Conservation (phyloP, 352 stramenopile species). For the Globisporangium polare region DNA sequence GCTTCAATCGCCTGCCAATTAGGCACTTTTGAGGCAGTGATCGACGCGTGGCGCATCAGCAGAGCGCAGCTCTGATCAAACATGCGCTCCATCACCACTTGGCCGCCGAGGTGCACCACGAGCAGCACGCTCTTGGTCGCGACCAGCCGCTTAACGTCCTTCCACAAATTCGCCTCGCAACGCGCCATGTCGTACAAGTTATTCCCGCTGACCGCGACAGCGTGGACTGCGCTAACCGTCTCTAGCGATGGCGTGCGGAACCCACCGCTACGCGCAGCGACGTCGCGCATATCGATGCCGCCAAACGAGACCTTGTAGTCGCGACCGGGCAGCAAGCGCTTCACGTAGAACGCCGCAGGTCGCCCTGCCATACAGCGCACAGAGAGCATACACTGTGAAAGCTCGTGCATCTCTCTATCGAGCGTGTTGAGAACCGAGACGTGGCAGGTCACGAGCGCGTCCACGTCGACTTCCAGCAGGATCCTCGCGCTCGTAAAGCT, state of each 20-base stretch:
- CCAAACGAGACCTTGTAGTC: slow-evolving; percentile 59
- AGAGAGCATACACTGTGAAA: slow-evolving; percentile 26
- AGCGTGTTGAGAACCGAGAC: slow-evolving; percentile 39
- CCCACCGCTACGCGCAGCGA: slow-evolving; percentile 19
- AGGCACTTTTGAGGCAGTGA: slow-evolving; percentile 6
- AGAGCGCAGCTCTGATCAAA: slow-evolving; percentile 66
- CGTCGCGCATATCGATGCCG: slow-evolving; percentile 42
- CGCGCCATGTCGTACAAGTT: slow-evolving; percentile 39
- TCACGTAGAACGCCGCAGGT: slow-evolving; percentile 40
- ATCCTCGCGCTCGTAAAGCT: slow-evolving; percentile 43
- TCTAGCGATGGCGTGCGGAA: slow-evolving; percentile 53
- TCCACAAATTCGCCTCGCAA: slow-evolving; percentile 48
- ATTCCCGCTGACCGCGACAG: slow-evolving; percentile 46
- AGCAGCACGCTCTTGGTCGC: slow-evolving; percentile 27
- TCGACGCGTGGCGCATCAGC: slow-evolving; percentile 50
- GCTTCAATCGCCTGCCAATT: slow-evolving; percentile 47
- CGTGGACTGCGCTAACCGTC: slow-evolving; percentile 19
- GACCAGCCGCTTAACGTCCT: slow-evolving; percentile 33
- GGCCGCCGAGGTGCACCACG: slow-evolving; percentile 65
- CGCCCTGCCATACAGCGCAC: slow-evolving; percentile 22
- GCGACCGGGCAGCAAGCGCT: slow-evolving; percentile 41
- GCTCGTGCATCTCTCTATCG: slow-evolving; percentile 35
- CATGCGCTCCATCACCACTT: slow-evolving; percentile 59
- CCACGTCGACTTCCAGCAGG: slow-evolving; percentile 56
- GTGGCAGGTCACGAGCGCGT: slow-evolving; percentile 39